Evolutionary conservation across 805 yeast species (phyloP), one percentile per base, ranked within the genome.

Genomic region (Blastobotrys parvus): DNA sequence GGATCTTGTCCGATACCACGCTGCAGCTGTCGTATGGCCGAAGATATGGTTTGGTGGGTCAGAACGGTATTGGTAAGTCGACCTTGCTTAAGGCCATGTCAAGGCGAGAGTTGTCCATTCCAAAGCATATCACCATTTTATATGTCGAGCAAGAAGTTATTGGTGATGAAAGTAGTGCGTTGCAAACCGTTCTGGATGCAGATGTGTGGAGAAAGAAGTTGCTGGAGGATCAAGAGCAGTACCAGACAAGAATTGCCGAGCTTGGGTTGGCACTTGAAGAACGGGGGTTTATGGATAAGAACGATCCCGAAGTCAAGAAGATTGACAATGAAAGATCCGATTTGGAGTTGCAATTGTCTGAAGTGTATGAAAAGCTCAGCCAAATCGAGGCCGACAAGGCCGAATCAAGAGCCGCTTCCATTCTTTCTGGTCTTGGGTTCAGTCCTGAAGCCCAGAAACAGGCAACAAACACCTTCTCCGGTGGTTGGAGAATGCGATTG

Each of bases 401-500:
- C 4, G 98, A 92, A 67, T 82, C 94, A 47, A 78, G 94, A 62
- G 99, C 98, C 13, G 97, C 97, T 2, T 79, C 94, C 8, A 90
- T 92, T 47, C 69, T 92, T 50, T 84, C 65, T 50, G 99, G 99
- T 60, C 72, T 92, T 49, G 99, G 99, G 44, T 92, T 92, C 71
- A 80, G 95, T 38, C 76, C 77, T 49, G 94, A 83, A 56, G 75
- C 96, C 4, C 98, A 92, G 63, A 67, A 70, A 38, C 71, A 72
- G 50, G 80, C 95, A 25, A 88, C 97, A 4, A 90, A 87, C 52
- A 75, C 88, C 21, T 92, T 92, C 63, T 88, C 97, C 42, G 99
- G 99, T 77, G 99, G 99, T 79, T 92, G 98, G 98, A 82, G 98
- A 75, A 92, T 92, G 98, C 84, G 98, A 71, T 74, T 92, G 51